Evolutionary conservation across 2,329 filamentous ascomycete genomes (phyloP), one percentile per base, ranked within the genome.

Genomic region (Ceratocystis harringtonii): DNA sequence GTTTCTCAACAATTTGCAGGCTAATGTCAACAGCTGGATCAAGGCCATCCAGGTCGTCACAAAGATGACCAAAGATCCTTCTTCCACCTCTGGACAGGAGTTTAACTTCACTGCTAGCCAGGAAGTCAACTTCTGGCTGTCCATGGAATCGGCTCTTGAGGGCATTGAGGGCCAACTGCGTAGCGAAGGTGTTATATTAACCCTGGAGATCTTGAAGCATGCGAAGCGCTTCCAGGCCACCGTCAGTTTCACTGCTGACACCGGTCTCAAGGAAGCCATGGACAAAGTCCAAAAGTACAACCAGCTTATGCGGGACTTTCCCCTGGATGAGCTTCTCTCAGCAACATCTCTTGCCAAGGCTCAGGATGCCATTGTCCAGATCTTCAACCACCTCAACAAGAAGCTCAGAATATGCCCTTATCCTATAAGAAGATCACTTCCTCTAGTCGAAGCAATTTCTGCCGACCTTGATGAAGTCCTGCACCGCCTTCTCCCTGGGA

Each of bases 281-380:
- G 94, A 99, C 68, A 88, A 89, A 73, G 95, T 99, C 60, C 90
- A 96, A 75, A 96, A 96, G 76, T 99, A 97, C 80, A 99, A 99
- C 74, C 90, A 95, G 77, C 83, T 99, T 28, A 97, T 99, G 90
- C 88, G 94, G 69, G 95, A 99, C 74, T 97, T 99, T 69, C 94
- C 94, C 0, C 80, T 99, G 43, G 92, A 97, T 72, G 94, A 99
- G 74, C 78, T 99, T 32, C 82, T 96, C 19, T 96, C 94, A 17
- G 92, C 94, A 1, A 95, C 92, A 0, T 92, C 92, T 0, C 77
- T 99, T 57, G 80, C 86, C 71, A 96, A 96, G 75, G 85, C 95
- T 2, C 86, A 94, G 71, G 92, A 97, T 71, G 89, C 94, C 5
- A 83, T 99, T 68, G 83, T 87, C 57, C 84, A 92, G 71, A 96